Evolutionary conservation across 176 grass and related monocot genomes (phyloP).

Genomic region (Aegilops umbellulata): DNA sequence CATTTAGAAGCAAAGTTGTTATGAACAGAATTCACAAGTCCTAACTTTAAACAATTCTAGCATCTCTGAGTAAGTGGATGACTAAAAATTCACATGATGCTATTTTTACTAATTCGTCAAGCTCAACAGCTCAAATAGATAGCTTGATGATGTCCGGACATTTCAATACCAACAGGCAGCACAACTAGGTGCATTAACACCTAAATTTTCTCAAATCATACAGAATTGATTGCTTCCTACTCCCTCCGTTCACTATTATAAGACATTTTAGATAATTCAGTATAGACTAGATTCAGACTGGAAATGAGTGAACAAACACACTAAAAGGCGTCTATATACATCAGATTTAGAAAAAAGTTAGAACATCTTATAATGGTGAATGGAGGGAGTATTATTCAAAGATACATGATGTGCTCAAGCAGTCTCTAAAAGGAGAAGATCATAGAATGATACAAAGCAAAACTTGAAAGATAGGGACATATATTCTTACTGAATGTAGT

Average conservation of each 20-base stretch:
- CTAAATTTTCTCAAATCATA: conserved; percentile 5
- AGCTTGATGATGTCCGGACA: neutral
- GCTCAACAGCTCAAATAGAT: conserved; percentile 10
- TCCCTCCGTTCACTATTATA: no score
- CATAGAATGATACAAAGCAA: conserved; percentile 4
- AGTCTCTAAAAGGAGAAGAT: neutral
- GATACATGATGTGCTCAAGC: neutral
- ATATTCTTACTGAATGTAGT: conserved; percentile 76
- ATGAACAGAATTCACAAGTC: conserved; percentile 7
- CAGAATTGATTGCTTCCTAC: neutral
- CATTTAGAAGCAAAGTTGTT: neutral
- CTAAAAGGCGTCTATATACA: no score
- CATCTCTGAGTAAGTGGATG: neutral
- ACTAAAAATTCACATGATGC: neutral
- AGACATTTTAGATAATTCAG: no score
- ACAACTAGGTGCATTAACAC: neutral
- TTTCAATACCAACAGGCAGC: conserved; percentile 1
- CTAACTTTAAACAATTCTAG: neutral
- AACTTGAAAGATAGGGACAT: conserved; percentile 2
- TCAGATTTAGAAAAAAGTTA: no score
- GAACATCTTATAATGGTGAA: no score
- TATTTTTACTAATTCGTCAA: conserved; percentile 12
- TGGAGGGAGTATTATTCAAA: neutral
- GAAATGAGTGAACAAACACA: no score
- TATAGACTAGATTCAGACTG: no score